These are phyloP conservation scores for Dendrobium catenatum DNA, from an alignment of 106 monocot species.

Conservation along the genomic window DNA sequence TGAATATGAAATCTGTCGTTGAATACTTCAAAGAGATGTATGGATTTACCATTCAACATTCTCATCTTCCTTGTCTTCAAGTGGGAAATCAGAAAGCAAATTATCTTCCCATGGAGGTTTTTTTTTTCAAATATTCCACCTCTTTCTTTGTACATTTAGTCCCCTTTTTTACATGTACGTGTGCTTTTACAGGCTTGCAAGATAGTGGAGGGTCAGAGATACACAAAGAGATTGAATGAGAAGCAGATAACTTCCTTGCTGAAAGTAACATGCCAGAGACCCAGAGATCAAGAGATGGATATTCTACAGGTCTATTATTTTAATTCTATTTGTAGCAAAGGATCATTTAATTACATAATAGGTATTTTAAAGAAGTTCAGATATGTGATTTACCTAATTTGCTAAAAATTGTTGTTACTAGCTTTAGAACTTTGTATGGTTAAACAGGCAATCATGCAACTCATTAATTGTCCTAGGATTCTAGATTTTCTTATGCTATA, in stretches of 20 bases:
- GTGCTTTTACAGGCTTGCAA: conserved; percentile 64
- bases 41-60: conserved; percentile 70
- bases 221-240: conserved; percentile 83
- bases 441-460: neutral
- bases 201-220: conserved; percentile 85
- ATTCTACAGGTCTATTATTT: conserved; percentile 51
- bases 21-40: conserved; percentile 94
- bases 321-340: neutral
- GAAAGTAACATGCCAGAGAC: conserved; percentile 92
- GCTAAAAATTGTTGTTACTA: neutral
- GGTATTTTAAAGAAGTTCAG: too few relatives aligned
- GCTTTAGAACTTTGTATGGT: neutral
- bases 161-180: neutral
- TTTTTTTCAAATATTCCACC: neutral
- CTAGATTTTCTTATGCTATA: neutral
- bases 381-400: neutral
- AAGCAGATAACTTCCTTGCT: conserved; percentile 86
- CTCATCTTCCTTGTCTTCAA: conserved; percentile 87
- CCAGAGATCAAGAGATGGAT: conserved; percentile 77
- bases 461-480: neutral
- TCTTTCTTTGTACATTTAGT: neutral
- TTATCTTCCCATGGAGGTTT: conserved; percentile 91
- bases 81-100: conserved; percentile 87
- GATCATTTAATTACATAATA: too few relatives aligned
- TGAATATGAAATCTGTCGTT: conserved; percentile 98